Conservation (phyloP, 2,329 filamentous ascomycete species). For the Xylaria arbuscula region DNA sequence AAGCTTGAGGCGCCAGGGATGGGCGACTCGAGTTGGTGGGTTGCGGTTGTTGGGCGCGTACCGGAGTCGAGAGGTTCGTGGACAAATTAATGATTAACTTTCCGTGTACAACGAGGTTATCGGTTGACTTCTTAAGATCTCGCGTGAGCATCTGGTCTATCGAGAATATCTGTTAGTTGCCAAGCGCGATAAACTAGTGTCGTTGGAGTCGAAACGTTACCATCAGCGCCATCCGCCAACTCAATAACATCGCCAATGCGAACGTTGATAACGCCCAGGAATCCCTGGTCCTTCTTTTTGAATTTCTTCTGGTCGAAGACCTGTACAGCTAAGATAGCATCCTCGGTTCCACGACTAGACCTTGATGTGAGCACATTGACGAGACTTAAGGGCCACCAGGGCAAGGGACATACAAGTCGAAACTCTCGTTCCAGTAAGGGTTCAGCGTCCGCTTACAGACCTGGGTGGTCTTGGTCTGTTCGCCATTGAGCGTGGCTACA, state of each 20-base stretch:
- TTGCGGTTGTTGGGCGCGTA: constrained; percentile 58
- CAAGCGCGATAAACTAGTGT: constrained; percentile 36
- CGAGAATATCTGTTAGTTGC: constrained; percentile 43
- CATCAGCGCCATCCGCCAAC: constrained; percentile 87
- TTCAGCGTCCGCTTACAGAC: constrained; percentile 98
- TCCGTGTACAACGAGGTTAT: constrained; percentile 96
- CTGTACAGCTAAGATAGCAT: constrained; percentile 96
- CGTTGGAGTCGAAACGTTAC: constrained; percentile 61
- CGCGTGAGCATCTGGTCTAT: constrained; percentile 98
- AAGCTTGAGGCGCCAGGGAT: constrained; percentile 58
- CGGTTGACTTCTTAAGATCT: constrained; percentile 96
- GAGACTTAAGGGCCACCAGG: constrained; percentile 31
- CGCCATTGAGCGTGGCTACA: constrained; percentile 94
- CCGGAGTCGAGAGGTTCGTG: constrained; percentile 82
- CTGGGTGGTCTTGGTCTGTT: constrained; percentile 97
- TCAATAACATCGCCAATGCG: constrained; percentile 95
- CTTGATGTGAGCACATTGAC: constrained; percentile 41
- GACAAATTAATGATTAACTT: constrained; percentile 97
- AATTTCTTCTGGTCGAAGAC: constrained; percentile 99
- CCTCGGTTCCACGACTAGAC: constrained; percentile 85
- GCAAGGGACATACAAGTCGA: constrained; percentile 83
- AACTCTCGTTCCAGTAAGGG: constrained; percentile 99
- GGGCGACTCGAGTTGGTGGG: constrained; percentile 59
- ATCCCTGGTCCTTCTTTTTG: constrained; percentile 99
- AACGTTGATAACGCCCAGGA: constrained; percentile 97